phyloP scores from a whole-genome alignment of 2,329 filamentous ascomycete genomes.

The Diplodia intermedia region DNA sequence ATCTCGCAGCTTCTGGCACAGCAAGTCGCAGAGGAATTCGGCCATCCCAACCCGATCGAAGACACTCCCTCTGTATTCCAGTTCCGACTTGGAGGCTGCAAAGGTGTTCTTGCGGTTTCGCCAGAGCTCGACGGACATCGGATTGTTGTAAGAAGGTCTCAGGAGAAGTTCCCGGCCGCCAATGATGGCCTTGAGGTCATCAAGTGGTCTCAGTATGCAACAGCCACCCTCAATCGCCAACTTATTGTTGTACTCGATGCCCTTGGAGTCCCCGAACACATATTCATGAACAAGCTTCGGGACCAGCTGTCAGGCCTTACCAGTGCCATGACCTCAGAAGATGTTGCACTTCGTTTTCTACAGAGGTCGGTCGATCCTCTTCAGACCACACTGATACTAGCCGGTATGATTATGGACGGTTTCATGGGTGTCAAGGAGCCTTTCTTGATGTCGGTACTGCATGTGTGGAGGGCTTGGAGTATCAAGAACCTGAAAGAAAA shows the following conservation, averaged over 20 bases:
- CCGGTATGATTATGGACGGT: conserved; percentile 76
- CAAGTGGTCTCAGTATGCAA: conserved; percentile 75
- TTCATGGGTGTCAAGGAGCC: conserved; percentile 80
- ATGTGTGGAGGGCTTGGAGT: conserved; percentile 87
- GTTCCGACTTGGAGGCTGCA: conserved; percentile 90
- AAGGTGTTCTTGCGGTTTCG: conserved; percentile 77
- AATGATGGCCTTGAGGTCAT: conserved; percentile 85
- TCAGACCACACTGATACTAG: conserved; percentile 75
- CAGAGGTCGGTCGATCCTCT: conserved; percentile 84
- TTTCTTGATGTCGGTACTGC: conserved; percentile 79
- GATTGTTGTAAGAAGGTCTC: conserved; percentile 81
- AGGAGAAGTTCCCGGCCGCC: conserved; percentile 80
- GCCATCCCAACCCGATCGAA: conserved; percentile 60
- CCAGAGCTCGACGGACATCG: conserved; percentile 69
- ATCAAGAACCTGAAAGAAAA: conserved; percentile 93
- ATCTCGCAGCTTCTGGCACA: conserved; percentile 81
- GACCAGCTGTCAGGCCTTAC: conserved; percentile 73
- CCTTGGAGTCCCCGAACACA: conserved; percentile 71
- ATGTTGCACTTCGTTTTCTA: conserved; percentile 71
- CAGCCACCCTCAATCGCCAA: conserved; percentile 86
- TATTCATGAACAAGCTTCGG: conserved; percentile 72
- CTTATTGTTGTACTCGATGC: conserved; percentile 83
- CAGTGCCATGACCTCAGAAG: conserved; percentile 70
- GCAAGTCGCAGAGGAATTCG: conserved; percentile 75
- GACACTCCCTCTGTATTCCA: conserved; percentile 82